Base-by-base conservation (phyloP, 495 filamentous ascomycete species). In the Penicillium herquei region DNA sequence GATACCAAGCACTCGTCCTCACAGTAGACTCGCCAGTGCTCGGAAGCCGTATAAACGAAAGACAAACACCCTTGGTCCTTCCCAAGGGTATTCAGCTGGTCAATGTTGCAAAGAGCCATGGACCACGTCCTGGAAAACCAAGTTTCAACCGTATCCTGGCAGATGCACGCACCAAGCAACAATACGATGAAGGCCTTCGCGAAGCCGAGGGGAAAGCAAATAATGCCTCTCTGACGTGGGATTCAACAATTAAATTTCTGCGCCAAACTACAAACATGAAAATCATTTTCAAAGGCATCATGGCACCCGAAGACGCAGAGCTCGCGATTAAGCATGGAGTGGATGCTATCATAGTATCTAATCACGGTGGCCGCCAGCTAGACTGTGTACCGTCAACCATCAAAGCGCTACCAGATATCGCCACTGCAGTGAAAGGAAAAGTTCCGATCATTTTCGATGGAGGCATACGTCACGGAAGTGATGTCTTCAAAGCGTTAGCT, bases 1-100 rank as follows among this genome's bases (percentile, higher is more conserved):
- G 91, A 14, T 95, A 89, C 75, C 91, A 92, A 69, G 92, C 86
- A 3, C 80, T 97, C 6, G 95, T 96, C 75, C 91, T 97, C 70
- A 96, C 91, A 4, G 92, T 96, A 39, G 92, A 97, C 67, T 90
- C 91, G 32, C 92, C 92, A 7, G 88, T 96, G 64, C 81, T 96
- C 7, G 84, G 83, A 0, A 85, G 85, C 42, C 68, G 70, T 0
- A 64, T 76, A 17, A 66, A 67, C 40, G 72, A 80, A 42, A 66
- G 64, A 8, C 59, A 70, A 14, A 74, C 73, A 45, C 68, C 73
- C 30, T 75, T 77, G 52, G 63, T 64, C n/a, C 62, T 76, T 30
- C 77, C 77, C 5, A 12, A 44, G 3, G 53, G 58, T 9, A 17
- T 70, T n/a, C 26, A 42, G 6, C 49, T 61, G 7, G 44, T 43